These are phyloP conservation scores for Aspergillus carlsbadensis DNA, from an alignment of 495 filamentous ascomycete species.

Conservation along the genomic window DNA sequence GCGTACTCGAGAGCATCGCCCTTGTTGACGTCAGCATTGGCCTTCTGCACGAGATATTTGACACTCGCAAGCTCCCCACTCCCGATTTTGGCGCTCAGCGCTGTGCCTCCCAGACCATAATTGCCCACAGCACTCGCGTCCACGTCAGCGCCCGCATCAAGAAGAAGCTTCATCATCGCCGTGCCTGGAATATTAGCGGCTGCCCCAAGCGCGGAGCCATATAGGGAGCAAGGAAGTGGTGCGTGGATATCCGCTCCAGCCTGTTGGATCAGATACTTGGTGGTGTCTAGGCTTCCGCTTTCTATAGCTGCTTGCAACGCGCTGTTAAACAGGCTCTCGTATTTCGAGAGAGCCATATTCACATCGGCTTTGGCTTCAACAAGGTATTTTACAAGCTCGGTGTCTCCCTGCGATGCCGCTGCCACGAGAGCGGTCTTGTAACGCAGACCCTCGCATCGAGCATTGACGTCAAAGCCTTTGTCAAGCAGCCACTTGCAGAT, in stretches of 20 bases:
- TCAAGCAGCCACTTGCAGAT: conserved; percentile 22
- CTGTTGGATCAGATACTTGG: neutral
- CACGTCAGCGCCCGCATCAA: no score
- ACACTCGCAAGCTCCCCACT: conserved; percentile 16
- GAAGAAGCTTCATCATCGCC: no score
- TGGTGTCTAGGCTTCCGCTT: neutral
- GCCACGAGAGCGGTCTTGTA: conserved; percentile 18
- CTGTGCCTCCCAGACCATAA: no score
- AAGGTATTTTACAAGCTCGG: conserved; percentile 23
- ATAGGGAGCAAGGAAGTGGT: neutral
- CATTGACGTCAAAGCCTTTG: conserved; percentile 21
- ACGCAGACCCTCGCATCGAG: neutral
- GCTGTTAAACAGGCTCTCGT: neutral
- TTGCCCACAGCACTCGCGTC: no score
- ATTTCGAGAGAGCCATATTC: conserved; percentile 2
- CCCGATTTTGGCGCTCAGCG: neutral
- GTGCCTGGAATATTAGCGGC: no score
- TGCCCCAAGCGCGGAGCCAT: no score
- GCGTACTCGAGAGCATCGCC: neutral
- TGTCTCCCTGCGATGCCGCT: conserved; percentile 13
- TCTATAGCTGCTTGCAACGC: neutral
- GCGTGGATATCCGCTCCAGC: neutral
- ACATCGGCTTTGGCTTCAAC: conserved; percentile 26
- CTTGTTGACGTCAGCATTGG: conserved; percentile 26
- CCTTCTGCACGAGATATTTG: conserved; percentile 24